Evolutionary conservation across 495 filamentous ascomycete genomes (phyloP), one percentile per base, ranked within the genome.

Genomic region (Amphirosellinia nigrospora): DNA sequence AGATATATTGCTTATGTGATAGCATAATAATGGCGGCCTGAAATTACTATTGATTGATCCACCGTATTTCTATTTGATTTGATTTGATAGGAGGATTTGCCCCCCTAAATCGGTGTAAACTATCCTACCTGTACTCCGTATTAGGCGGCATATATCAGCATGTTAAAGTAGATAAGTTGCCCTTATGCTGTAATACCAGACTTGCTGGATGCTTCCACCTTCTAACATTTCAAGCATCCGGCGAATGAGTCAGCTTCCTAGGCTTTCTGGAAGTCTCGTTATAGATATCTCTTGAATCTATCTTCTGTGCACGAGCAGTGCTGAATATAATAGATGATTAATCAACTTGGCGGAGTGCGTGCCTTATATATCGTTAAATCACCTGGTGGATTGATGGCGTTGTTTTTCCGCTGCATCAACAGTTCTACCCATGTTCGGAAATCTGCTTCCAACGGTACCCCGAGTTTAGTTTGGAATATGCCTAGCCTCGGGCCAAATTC

Each of bases 1-100:
- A 8, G 7, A 36, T 19, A 36, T 10, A 30, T 19, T 56, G 28
- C 10, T 2, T 19, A 34, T 56, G 30, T 56, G 16, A 56, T 34
- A 52, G 23, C 21, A n/a, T 56, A 34, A 34, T 13, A 56, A 56
- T 2, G 13, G 13, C 9, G 11, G 9, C 56, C 32, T 3, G n/a
- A 36, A 23, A 39, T 26, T 23, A 60, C n/a, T 60, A 23, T 36
- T 23, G n/a, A 38, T 23, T 38, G 34, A 39, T 21, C 56, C 56
- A 34, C 19, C 15, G 34, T 34, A 16, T 60, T 60, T 13, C 34
- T 39, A 60, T 60, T 39, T 26, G 34, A 60, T 60, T 38, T 60
- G 56, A 60, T 28, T 36, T 36, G 34, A 36, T n/a, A 26, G 15
- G 23, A 52, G 23, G 21, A 52, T 52, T 52, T 26, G 23, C 46